Conservation (phyloP, 31 red algal genomes). For the Odonthalia washingtoniensis region DNA sequence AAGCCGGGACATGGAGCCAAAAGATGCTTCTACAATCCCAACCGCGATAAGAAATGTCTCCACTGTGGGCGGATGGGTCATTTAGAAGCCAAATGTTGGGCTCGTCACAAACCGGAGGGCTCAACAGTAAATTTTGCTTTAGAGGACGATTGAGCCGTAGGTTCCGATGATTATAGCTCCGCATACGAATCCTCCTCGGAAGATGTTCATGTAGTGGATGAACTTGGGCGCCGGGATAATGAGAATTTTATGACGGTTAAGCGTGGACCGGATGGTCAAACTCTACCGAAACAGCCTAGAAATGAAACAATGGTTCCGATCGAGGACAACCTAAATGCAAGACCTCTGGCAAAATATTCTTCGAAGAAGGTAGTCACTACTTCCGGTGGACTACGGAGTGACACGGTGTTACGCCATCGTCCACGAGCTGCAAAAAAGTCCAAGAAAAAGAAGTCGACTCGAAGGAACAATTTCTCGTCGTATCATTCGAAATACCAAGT, state of each 20-base stretch:
- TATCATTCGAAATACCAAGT: neutral
- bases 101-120: neutral
- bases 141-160: neutral
- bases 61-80: neutral
- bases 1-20: neutral
- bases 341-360: neutral
- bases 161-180: neutral
- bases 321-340: neutral
- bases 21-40: neutral
- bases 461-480: neutral
- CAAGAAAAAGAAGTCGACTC: neutral
- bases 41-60: neutral
- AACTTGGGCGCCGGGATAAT: neutral
- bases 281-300: neutral
- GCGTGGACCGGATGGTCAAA: neutral
- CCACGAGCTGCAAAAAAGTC: neutral
- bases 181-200: neutral
- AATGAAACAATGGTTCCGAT: neutral
- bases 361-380: neutral
- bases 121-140: neutral
- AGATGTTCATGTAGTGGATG: neutral
- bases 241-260: neutral
- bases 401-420: too few relatives aligned
- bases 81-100: neutral
- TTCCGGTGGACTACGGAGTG: too few relatives aligned